Conservation (phyloP, 768 basidiomycete species). For the Tulasnella sp. region DNA sequence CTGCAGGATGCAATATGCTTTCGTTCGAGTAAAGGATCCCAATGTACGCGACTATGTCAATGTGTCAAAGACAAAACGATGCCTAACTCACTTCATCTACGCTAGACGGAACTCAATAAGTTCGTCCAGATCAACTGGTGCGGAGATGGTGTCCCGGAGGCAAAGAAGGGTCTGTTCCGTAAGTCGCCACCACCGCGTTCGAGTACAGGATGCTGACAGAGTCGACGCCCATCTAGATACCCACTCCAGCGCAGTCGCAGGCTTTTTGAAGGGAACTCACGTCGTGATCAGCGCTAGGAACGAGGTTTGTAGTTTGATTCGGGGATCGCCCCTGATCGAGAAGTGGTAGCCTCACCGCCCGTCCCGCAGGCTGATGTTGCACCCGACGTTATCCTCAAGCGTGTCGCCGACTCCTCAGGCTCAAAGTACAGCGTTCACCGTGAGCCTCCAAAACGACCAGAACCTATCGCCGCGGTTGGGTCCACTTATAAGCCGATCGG, state of each 20-base stretch:
- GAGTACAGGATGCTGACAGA: background rate
- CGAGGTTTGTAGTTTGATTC: conserved; percentile 45
- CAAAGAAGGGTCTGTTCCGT: conserved; percentile 83
- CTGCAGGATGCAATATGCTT: conserved; percentile 85
- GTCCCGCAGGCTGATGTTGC: conserved; percentile 78
- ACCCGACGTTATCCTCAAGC: conserved; percentile 68
- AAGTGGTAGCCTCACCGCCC: too few relatives aligned
- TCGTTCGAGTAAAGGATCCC: conserved; percentile 71
- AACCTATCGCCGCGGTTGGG: conserved; percentile 75
- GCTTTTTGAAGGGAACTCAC: conserved; percentile 72
- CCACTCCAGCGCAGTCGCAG: conserved; percentile 69
- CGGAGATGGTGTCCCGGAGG: conserved; percentile 90
- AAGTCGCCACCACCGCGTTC: conserved; percentile 7
- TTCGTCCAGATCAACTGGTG: conserved; percentile 97
- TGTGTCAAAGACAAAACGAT: background rate
- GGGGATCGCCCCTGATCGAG: background rate
- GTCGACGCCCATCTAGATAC: conserved; percentile 32
- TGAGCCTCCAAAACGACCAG: conserved; percentile 56
- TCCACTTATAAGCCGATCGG: conserved; percentile 68
- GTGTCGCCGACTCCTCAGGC: conserved; percentile 83
- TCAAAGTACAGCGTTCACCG: conserved; percentile 79
- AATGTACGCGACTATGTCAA: conserved; percentile 44
- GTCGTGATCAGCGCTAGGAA: conserved; percentile 79
- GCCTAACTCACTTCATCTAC: background rate
- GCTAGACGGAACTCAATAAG: conserved; percentile 70